Evolutionary conservation across 176 grass and related monocot genomes (phyloP).

Genomic region (Bonia amplexicaulis): DNA sequence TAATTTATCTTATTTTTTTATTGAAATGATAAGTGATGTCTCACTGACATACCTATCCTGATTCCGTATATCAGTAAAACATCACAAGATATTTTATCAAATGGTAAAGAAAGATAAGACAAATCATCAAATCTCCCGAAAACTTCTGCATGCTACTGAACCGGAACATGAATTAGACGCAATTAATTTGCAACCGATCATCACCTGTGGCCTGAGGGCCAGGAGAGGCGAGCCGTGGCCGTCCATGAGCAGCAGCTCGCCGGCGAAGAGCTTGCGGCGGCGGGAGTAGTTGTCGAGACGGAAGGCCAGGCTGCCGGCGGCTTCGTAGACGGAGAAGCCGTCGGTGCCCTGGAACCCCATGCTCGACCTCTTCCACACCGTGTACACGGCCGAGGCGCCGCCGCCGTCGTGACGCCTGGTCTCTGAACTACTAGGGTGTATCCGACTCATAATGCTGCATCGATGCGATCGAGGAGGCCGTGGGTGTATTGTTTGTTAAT

Average conservation of each 20-base stretch:
- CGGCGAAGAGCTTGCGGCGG: conserved; percentile 48
- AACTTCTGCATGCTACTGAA: too few relatives aligned
- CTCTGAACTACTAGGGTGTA: conserved; percentile 25
- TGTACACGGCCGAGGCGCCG: conserved; percentile 39
- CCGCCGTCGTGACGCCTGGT: background rate
- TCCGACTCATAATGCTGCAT: conserved; percentile 35
- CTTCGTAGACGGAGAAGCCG: conserved; percentile 88
- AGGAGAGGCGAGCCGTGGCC: conserved; percentile 54
- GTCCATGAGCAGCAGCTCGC: conserved; percentile 79
- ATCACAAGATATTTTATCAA: too few relatives aligned
- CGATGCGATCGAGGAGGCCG: background rate
- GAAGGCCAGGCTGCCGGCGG: conserved; percentile 51
- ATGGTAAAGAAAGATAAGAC: too few relatives aligned
- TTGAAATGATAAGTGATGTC: too few relatives aligned
- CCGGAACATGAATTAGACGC: too few relatives aligned
- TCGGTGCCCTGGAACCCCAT: conserved; percentile 93
- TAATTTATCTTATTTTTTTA: too few relatives aligned
- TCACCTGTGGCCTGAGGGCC: conserved; percentile 62
- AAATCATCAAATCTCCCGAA: too few relatives aligned
- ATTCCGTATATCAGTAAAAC: too few relatives aligned
- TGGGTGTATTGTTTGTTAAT: background rate
- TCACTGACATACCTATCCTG: too few relatives aligned
- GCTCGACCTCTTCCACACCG: conserved; percentile 96
- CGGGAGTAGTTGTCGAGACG: conserved; percentile 88
- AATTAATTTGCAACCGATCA: background rate